Percentiles rank a stretch among this genome's conserved stretches.
These are phyloP conservation scores for Diaporthe destruens DNA, from an alignment of 2,329 filamentous ascomycete genomes.

Conservation along the genomic window DNA sequence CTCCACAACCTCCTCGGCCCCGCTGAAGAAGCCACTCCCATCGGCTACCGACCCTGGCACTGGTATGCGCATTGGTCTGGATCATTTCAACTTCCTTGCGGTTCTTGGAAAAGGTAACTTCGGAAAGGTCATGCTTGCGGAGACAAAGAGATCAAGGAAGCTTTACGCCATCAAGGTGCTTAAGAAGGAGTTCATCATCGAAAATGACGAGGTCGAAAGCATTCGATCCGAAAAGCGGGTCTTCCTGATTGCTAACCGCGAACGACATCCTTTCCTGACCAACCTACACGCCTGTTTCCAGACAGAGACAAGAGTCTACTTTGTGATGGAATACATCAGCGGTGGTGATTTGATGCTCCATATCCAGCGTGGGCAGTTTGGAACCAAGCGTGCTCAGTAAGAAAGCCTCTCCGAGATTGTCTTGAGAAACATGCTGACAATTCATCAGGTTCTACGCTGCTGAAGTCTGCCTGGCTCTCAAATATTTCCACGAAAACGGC, in stretches of 20 bases:
- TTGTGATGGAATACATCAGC: conserved; percentile 99
- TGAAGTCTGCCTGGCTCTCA: conserved; percentile 95
- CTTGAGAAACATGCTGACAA: conserved; percentile 43
- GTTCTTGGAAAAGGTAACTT: conserved; percentile 99
- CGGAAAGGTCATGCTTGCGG: conserved; percentile 98
- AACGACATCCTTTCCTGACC: conserved; percentile 94
- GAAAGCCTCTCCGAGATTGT: conserved; percentile 51
- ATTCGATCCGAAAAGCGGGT: conserved; percentile 98
- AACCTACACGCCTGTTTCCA: conserved; percentile 99
- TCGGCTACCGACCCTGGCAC: conserved; percentile 79
- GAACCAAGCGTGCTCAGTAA: conserved; percentile 94
- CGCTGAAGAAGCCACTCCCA: conserved; percentile 73
- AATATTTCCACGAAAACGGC: conserved; percentile 99
- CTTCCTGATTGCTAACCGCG: conserved; percentile 96
- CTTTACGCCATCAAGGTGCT: conserved; percentile 98
- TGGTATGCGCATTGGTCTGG: conserved; percentile 88
- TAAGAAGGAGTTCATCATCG: conserved; percentile 99
- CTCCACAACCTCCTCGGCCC: conserved; percentile 51
- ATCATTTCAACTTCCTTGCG: conserved; percentile 99
- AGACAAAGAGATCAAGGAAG: conserved; percentile 92
- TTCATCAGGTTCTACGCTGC: conserved; percentile 89
- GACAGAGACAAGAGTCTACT: conserved; percentile 97
- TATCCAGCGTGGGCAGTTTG: conserved; percentile 96
- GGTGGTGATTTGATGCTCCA: conserved; percentile 99
- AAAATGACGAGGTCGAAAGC: conserved; percentile 99